Percentiles rank a stretch among this genome's conserved stretches.
Conservation (phyloP, 805 yeast species). For the Phaffomyces antillensis region DNA sequence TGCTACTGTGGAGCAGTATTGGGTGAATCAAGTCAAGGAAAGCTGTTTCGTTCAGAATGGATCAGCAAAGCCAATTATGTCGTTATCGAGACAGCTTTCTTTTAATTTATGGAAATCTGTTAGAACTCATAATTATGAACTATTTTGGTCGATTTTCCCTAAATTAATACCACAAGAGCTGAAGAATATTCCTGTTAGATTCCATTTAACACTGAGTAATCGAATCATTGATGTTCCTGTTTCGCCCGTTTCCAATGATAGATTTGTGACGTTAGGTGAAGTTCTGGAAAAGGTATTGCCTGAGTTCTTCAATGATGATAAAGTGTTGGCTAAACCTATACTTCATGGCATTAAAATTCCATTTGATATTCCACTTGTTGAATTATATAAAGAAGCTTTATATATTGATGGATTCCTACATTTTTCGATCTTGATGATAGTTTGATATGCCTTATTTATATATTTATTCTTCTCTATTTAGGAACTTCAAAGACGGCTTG, state of each 20-base stretch:
- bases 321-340: slow-evolving; percentile 35
- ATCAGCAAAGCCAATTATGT: slow-evolving; percentile 75
- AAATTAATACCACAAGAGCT: slow-evolving; percentile 21
- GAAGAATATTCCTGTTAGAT: slow-evolving; percentile 40
- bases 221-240: slow-evolving; percentile 30
- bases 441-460: slow-evolving; percentile 7
- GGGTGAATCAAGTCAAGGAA: slow-evolving; percentile 81
- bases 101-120: slow-evolving; percentile 50
- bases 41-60: slow-evolving; percentile 71
- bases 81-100: slow-evolving; percentile 57
- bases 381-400: slow-evolving; percentile 37
- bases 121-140: slow-evolving; percentile 26
- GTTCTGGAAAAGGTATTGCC: slow-evolving; percentile 36
- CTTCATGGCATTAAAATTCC: slow-evolving; percentile 53
- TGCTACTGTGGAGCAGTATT: slow-evolving; percentile 37
- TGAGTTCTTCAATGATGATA: slow-evolving; percentile 36
- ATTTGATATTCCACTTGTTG: slow-evolving; percentile 34
- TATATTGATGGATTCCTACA: slow-evolving; percentile 66
- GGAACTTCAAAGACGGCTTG: slow-evolving; percentile 76
- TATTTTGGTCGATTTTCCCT: slow-evolving; percentile 17
- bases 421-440: slow-evolving; percentile 34
- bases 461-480: background rate
- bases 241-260: slow-evolving; percentile 5
- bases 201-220: slow-evolving; percentile 35
- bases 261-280: slow-evolving; percentile 29